Evolutionary conservation across 805 yeast genomes (phyloP), one percentile per base, ranked within the genome.

Genomic region (Kodamaea neixiangensis): DNA sequence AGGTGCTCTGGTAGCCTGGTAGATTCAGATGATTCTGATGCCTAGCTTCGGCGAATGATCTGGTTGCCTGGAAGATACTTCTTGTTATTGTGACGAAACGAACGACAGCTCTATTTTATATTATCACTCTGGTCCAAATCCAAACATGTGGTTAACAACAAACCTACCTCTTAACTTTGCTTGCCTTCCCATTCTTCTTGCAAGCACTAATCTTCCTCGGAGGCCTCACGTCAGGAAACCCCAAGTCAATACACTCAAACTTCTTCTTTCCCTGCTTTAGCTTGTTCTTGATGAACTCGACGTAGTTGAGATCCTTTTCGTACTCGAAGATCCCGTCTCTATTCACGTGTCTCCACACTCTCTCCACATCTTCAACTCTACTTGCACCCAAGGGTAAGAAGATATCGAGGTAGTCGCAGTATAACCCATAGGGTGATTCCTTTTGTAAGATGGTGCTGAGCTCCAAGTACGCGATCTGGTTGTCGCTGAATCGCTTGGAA

Each of bases 391-490:
- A 37, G 6, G 41, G 41, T 17, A 37, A 37, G 21, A 37, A 19
- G 19, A 37, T 37, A 13, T 37, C 41, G 13, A 37, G 15, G 13
- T 15, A 37, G 20, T 37, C 41, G 13, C 41, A 37, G 21, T 37
- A 37, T 7, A 37, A 19, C 7, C 41, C 41, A 19, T 37, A 37
- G 20, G 41, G 41, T 13, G n/a, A 19, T 17, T 37, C 41, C 5
- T 11, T 5, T 11, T 37, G 41, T 7, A 37, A 19, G 19, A 17
- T 37, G 19, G 41, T 37, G 21, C 41, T 37, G 19, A 37, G 41
- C 21, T 37, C 41, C 41, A 37, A 37, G 21, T 37, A 37, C 13
- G 41, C 41, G 13, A 37, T 37, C 20, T 37, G 41, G 20, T 37
- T 37, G 41, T 37, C 41, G 20, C 41, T 37, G 13, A 37, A 37